phyloP scores from a whole-genome alignment of 2,329 filamentous ascomycete species.

The Claviceps pusilla region DNA sequence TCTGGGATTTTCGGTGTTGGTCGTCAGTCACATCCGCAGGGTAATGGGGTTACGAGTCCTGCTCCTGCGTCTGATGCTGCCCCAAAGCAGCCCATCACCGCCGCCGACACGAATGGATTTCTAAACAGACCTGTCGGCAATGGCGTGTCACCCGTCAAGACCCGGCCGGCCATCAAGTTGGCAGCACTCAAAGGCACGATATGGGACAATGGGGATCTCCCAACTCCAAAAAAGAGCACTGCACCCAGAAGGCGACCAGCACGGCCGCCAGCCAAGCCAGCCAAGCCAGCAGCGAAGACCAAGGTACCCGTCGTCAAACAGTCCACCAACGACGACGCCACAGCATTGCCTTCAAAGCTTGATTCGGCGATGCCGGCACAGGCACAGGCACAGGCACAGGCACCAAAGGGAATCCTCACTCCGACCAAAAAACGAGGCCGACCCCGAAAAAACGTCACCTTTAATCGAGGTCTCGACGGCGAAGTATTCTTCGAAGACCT shows the following conservation, averaged over 20 bases:
- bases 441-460: constrained; percentile 40
- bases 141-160: constrained; percentile 4
- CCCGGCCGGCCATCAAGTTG: constrained; percentile 20
- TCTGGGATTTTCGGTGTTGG: constrained; percentile 14
- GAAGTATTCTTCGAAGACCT: constrained; percentile 40
- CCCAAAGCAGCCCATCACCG: neutral
- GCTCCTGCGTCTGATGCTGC: neutral
- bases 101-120: neutral
- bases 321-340: neutral
- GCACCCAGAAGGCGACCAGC: constrained; percentile 6
- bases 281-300: neutral
- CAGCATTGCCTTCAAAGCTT: neutral
- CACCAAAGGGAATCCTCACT: constrained; percentile 41
- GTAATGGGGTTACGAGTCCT: constrained; percentile 1
- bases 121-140: constrained; percentile 2
- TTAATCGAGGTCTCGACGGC: constrained; percentile 23
- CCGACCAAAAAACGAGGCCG: constrained; percentile 29
- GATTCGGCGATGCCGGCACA: constrained; percentile 2
- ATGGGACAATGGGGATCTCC: constrained; percentile 21
- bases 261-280: neutral
- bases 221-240: constrained; percentile 6
- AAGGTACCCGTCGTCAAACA: neutral
- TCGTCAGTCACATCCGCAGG: constrained; percentile 7
- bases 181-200: constrained; percentile 22
- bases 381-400: constrained; percentile 1